A percentile compares a stretch with the other conserved stretches of the same genome.
Conservation (phyloP, 108 stramenopile genomes). For the Fistulifera pelliculosa region DNA sequence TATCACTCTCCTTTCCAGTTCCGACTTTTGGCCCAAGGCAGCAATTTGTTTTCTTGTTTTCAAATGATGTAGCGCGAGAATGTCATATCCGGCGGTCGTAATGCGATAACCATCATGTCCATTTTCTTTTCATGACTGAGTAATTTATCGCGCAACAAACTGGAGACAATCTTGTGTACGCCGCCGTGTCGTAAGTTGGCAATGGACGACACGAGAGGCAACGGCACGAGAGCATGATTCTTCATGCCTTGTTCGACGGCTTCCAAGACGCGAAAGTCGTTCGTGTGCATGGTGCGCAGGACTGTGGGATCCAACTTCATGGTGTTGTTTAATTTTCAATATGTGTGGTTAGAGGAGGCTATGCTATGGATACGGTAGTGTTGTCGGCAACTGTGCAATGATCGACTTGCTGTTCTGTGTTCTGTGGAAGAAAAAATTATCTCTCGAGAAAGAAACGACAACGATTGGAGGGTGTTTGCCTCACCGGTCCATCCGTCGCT, state of each 20-base stretch:
- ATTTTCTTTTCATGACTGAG: slow-evolving; percentile 80
- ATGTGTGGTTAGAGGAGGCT: too few species aligned
- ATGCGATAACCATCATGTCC: slow-evolving; percentile 95
- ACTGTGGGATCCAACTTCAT: slow-evolving; percentile 90
- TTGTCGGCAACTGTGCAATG: too few species aligned
- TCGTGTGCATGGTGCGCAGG: slow-evolving; percentile 72
- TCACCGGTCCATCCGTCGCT: too few species aligned
- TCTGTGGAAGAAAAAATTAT: too few species aligned
- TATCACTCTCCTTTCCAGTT: slow-evolving; percentile 95
- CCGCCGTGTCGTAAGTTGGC: slow-evolving; percentile 95
- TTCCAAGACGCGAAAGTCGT: slow-evolving; percentile 93
- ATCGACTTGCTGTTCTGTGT: too few species aligned
- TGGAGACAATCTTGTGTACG: slow-evolving; percentile 75
- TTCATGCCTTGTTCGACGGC: slow-evolving; percentile 98
- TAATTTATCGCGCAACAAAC: slow-evolving; percentile 90
- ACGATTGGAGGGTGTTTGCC: too few species aligned
- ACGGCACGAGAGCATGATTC: slow-evolving; percentile 88
- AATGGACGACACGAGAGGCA: slow-evolving; percentile 76
- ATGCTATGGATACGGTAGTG: too few species aligned
- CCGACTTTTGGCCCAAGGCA: slow-evolving; percentile 93
- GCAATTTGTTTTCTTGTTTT: slow-evolving; percentile 69
- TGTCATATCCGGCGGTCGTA: slow-evolving; percentile 95
- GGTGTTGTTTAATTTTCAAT: background rate
- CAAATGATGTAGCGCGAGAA: slow-evolving; percentile 86
- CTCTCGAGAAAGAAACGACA: too few species aligned